Evolutionary conservation across 2,329 filamentous ascomycete genomes (phyloP), one percentile per base, ranked within the genome.

Genomic region (Colletotrichum sidae): DNA sequence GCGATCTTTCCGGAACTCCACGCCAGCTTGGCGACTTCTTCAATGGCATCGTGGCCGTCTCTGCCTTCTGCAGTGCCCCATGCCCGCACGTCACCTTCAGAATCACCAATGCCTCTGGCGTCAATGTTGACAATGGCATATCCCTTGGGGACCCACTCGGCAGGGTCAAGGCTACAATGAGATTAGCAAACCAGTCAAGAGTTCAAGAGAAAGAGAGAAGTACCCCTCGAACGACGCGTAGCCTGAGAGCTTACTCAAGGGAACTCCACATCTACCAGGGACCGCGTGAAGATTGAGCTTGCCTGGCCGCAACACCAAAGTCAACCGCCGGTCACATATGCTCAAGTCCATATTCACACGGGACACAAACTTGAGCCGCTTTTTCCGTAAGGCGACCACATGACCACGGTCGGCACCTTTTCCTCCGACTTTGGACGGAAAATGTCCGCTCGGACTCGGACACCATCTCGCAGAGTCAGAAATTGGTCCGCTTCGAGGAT

Each of bases 211-310:
- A n/a, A 25, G 10, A 33, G 10, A 15, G 12, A 12, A 37, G 2
- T 12, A 59, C 55, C 60, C 60, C 49, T 64, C 60, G 9, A 62
- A 61, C 7, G 60, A 62, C 35, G 59, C 60, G 10, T 59, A 64
- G 2, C 60, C 55, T 3, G 60, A 54, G 0, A 64, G 49, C 11
- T 12, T 53, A 9, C 49, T 44, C 3, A 54, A 11, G 9, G 55
- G 53, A 37, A 64, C 33, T 8, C 55, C 60, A 15, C 35, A 37
- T 38, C 37, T 12, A 1, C 53, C 25, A 4, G 55, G 55, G 7
- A 59, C n/a, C 38, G n/a, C 37, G n/a, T 59, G 25, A 0, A 59
- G n/a, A n/a, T 59, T 54, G 5, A 64, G 6, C 6, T 5, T 13
- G 11, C 15, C 37, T 13, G 3, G 25, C 0, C 9, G 6, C n/a